phyloP scores from a whole-genome alignment of 345 rosid species.

The Eucalyptus microcorys region DNA sequence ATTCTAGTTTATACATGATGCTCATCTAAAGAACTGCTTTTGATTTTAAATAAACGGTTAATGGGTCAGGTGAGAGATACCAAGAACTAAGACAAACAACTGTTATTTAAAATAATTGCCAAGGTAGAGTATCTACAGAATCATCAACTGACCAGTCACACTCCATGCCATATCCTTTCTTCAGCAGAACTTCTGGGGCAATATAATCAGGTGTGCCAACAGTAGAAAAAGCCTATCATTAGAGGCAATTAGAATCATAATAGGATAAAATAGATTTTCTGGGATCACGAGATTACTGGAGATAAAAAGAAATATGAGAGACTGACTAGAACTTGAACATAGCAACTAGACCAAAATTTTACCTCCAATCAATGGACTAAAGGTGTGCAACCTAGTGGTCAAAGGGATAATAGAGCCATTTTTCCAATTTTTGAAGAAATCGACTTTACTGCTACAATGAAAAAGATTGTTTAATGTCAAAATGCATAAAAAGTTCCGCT shows the following conservation, averaged over 20 bases:
- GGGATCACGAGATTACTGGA: neutral
- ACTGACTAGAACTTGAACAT: neutral
- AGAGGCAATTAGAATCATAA: neutral
- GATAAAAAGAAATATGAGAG: neutral
- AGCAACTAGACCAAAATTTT: neutral
- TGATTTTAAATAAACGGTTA: neutral
- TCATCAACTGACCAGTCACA: conserved; percentile 67
- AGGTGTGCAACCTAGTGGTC: neutral
- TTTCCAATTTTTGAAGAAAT: neutral
- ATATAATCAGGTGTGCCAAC: conserved; percentile 98
- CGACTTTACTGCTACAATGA: neutral
- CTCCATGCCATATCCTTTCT: conserved; percentile 93
- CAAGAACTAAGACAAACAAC: neutral
- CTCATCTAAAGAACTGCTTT: neutral
- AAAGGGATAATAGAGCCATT: neutral
- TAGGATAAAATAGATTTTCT: neutral
- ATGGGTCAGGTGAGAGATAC: neutral
- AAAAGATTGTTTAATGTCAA: neutral
- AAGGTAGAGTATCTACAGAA: neutral
- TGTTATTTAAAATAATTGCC: neutral
- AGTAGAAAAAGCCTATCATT: conserved; percentile 70
- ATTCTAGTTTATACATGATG: neutral
- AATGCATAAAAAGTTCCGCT: neutral
- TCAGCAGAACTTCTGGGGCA: conserved; percentile 89
- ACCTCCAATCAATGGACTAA: neutral